Conservation (phyloP, 2,329 filamentous ascomycete genomes). For the Cercospora sojina region DNA sequence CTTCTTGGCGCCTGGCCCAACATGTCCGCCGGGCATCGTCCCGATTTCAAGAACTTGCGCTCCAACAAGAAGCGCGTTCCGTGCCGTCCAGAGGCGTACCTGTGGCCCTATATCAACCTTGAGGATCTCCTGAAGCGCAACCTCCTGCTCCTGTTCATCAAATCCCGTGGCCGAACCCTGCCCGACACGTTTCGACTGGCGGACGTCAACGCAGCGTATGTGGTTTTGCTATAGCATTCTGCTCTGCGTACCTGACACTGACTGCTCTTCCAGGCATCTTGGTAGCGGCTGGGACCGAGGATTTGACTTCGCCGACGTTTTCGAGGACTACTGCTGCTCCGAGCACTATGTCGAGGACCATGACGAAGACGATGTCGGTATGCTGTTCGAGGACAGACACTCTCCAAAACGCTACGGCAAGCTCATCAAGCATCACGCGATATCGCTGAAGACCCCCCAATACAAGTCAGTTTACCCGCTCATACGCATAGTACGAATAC, state of each 20-base stretch:
- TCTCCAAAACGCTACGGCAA: slow-evolving; percentile 34
- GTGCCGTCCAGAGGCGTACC: slow-evolving; percentile 38
- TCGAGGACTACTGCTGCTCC: slow-evolving; percentile 17
- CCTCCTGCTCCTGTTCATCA: slow-evolving; percentile 52
- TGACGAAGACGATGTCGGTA: slow-evolving; percentile 16
- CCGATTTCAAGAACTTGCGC: slow-evolving; percentile 49
- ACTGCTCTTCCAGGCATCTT: slow-evolving; percentile 24
- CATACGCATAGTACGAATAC: neutral
- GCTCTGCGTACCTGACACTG: neutral
- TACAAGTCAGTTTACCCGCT: slow-evolving; percentile 12
- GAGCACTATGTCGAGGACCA: slow-evolving; percentile 17
- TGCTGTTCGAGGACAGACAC: slow-evolving; percentile 29
- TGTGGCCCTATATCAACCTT: slow-evolving; percentile 59
- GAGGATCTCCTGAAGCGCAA: slow-evolving; percentile 54
- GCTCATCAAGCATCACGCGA: slow-evolving; percentile 24
- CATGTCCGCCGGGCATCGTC: slow-evolving; percentile 53
- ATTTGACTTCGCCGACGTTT: slow-evolving; percentile 10
- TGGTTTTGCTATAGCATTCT: neutral
- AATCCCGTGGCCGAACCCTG: slow-evolving; percentile 50
- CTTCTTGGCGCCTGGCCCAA: slow-evolving; percentile 52
- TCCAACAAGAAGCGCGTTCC: slow-evolving; percentile 24
- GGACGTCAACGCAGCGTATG: slow-evolving; percentile 42
- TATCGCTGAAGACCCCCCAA: slow-evolving; percentile 11
- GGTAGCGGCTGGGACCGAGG: slow-evolving; percentile 29
- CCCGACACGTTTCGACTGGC: slow-evolving; percentile 51